Percentiles rank a stretch among this genome's conserved stretches.
These are phyloP conservation scores for Chrysosphaeria jannelii DNA, from an alignment of 2,329 filamentous ascomycete species.

Conservation along the genomic window DNA sequence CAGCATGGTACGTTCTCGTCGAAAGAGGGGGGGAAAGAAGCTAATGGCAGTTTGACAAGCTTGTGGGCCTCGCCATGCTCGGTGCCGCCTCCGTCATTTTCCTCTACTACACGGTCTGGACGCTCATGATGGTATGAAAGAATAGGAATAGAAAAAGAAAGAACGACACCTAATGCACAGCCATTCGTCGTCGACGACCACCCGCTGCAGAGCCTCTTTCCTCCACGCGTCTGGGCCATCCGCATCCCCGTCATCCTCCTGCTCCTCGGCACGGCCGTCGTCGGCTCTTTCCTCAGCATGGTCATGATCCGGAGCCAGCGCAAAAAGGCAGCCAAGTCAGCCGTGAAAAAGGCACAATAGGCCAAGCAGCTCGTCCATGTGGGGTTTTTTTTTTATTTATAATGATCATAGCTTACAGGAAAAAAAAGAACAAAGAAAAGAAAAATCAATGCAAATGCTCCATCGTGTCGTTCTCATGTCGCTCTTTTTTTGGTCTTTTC, in stretches of 20 bases:
- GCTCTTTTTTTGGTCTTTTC: no score
- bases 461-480: no score
- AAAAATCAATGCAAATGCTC: no score
- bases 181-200: slow-evolving; percentile 93
- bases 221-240: slow-evolving; percentile 92
- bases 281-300: slow-evolving; percentile 80
- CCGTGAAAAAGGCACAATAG: slow-evolving; percentile 54
- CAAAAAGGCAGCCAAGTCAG: slow-evolving; percentile 81
- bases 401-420: not conserved
- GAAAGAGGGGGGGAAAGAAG: no score
- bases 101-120: slow-evolving; percentile 92
- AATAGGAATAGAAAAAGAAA: no score
- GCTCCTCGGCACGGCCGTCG: slow-evolving; percentile 69
- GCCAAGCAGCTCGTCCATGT: not conserved
- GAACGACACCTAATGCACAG: no score
- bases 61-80: slow-evolving; percentile 36
- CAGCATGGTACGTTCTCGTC: no score
- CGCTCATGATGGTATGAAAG: slow-evolving; percentile 85
- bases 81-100: slow-evolving; percentile 33
- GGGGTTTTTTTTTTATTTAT: not conserved
- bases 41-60: slow-evolving; percentile 84
- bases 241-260: slow-evolving; percentile 93
- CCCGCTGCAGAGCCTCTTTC: slow-evolving; percentile 80
- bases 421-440: not conserved
- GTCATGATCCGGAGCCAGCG: slow-evolving; percentile 98